Conservation (phyloP, 2,329 filamentous ascomycete genomes). For the Lasiodiplodia citricola region DNA sequence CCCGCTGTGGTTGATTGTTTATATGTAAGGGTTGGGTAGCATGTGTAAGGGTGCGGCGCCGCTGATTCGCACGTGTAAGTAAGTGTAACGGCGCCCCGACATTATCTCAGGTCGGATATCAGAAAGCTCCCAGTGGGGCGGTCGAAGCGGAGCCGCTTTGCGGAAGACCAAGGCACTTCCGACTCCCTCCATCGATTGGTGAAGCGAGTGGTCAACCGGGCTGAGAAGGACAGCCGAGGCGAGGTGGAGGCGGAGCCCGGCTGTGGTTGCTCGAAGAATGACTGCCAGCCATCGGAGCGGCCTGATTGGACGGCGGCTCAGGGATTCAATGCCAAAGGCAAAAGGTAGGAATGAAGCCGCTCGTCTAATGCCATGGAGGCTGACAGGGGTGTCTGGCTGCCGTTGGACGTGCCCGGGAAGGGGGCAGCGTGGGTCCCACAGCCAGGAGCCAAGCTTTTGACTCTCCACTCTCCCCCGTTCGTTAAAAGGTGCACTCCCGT, state of each 20-base stretch:
- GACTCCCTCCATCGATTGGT: neutral
- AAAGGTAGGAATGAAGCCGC: neutral
- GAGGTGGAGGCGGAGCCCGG: conserved; percentile 15
- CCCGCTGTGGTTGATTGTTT: neutral
- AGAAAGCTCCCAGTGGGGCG: neutral
- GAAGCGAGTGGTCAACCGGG: neutral
- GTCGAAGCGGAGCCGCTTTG: neutral
- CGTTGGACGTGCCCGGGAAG: neutral
- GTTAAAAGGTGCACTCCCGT: neutral
- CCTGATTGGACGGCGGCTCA: neutral
- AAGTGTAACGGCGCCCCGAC: neutral
- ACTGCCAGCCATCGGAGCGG: neutral
- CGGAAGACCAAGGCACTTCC: neutral
- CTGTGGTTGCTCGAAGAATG: neutral
- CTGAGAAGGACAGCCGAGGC: conserved; percentile 9
- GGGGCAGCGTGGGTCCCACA: neutral
- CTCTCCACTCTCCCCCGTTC: neutral
- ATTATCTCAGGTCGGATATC: neutral
- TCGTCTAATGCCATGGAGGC: neutral
- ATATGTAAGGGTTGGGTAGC: neutral
- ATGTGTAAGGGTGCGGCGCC: neutral
- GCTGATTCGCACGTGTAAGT: neutral
- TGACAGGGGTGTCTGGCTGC: neutral
- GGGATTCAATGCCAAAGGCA: neutral
- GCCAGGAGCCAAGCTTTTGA: conserved; percentile 6